These are phyloP conservation scores for Solanum bulbocastanum DNA, from an alignment of 257 asterid genomes.

Conservation along the genomic window DNA sequence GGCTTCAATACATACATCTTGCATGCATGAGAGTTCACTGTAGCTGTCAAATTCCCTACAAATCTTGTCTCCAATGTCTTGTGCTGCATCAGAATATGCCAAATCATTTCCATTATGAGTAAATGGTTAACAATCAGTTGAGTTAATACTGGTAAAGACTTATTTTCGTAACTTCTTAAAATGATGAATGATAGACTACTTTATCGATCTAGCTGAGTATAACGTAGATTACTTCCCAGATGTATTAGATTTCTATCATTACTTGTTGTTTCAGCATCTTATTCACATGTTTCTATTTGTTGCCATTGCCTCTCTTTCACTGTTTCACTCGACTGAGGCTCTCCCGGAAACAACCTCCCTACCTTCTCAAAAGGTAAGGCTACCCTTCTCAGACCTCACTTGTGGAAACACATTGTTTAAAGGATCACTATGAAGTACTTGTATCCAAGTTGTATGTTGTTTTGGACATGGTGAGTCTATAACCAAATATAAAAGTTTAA, in stretches of 20 bases:
- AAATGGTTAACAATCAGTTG: neutral
- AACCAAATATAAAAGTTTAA: neutral
- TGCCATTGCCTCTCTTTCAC: too few species aligned
- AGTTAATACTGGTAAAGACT: neutral
- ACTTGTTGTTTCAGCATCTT: neutral
- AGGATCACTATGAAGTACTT: neutral
- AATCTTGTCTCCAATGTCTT: constrained; percentile 45
- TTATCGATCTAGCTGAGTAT: neutral
- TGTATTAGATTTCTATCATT: neutral
- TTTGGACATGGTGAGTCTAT: neutral
- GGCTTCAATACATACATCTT: constrained; percentile 73
- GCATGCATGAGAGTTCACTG: constrained; percentile 59
- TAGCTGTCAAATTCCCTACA: constrained; percentile 54
- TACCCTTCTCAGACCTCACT: neutral
- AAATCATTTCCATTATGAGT: neutral
- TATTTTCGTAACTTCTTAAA: neutral
- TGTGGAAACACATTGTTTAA: neutral
- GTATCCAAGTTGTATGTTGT: neutral
- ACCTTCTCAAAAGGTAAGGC: neutral
- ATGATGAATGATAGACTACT: neutral
- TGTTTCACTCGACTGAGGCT: neutral
- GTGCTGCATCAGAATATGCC: constrained; percentile 39
- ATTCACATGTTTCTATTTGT: neutral
- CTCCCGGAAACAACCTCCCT: neutral
- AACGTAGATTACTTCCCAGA: neutral